Conservation (phyloP, 225 moss, liverwort and hornwort genomes). For the Polytrichum commune region DNA sequence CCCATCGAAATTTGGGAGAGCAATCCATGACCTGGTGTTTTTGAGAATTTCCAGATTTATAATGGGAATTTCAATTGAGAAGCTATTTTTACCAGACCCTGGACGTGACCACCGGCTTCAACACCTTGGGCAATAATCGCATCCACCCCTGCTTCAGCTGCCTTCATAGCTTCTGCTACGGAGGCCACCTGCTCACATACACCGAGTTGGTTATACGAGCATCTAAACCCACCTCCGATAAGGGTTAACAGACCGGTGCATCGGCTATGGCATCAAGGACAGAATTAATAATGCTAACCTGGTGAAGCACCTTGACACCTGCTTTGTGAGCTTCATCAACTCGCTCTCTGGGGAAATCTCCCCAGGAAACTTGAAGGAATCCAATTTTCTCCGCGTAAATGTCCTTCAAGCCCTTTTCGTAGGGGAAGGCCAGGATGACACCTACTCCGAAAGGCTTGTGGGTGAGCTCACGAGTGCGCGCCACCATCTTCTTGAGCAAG, state of each 20-base stretch:
- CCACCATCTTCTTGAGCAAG: conserved; percentile 58
- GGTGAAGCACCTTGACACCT: conserved; percentile 83
- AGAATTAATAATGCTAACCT: conserved; percentile 22
- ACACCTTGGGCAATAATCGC: conserved; percentile 80
- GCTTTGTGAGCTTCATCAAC: conserved; percentile 57
- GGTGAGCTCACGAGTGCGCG: conserved; percentile 69
- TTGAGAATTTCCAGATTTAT: too few species aligned
- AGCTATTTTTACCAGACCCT: conserved; percentile 43
- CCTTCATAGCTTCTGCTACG: conserved; percentile 65
- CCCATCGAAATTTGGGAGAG: too few species aligned
- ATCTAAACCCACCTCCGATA: neutral
- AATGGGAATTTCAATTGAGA: too few species aligned
- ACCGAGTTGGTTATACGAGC: neutral
- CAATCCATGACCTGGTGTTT: too few species aligned
- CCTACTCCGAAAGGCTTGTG: conserved; percentile 76
- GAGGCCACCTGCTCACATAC: conserved; percentile 59
- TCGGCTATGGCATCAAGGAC: too few species aligned
- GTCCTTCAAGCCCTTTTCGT: conserved; percentile 52
- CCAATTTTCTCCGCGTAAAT: conserved; percentile 62
- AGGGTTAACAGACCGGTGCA: too few species aligned
- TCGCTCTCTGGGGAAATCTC: conserved; percentile 55
- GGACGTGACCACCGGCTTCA: conserved; percentile 87
- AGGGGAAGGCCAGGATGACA: conserved; percentile 61
- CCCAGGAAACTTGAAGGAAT: conserved; percentile 75
- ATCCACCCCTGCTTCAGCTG: conserved; percentile 80